phyloP scores from a whole-genome alignment of 805 yeast species.

The Metschnikowia koreensis region DNA sequence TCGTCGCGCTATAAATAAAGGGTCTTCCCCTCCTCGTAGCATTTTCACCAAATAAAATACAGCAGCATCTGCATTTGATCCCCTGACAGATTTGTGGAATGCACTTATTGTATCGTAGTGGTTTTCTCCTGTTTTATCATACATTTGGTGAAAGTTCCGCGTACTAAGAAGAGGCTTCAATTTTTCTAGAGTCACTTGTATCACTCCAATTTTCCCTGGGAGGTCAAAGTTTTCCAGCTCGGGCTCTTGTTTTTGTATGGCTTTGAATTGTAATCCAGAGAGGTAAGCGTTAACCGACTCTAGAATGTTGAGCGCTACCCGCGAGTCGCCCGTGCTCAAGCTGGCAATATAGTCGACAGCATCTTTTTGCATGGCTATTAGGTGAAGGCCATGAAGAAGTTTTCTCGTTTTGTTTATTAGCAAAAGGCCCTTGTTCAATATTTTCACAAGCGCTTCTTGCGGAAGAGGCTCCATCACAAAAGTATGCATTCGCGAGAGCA shows the following conservation, averaged over 20 bases:
- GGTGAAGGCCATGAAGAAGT: slow-evolving; percentile 46
- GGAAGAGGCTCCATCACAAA: slow-evolving; percentile 42
- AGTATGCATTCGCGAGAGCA: slow-evolving; percentile 44
- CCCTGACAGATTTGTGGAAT: slow-evolving; percentile 89
- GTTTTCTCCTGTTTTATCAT: slow-evolving; percentile 85
- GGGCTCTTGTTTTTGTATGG: slow-evolving; percentile 11
- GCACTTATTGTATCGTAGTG: slow-evolving; percentile 97
- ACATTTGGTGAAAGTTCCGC: slow-evolving; percentile 51
- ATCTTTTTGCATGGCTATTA: slow-evolving; percentile 52
- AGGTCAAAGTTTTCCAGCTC: slow-evolving; percentile 12
- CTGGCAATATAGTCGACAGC: slow-evolving; percentile 67
- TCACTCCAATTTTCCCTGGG: slow-evolving; percentile 25
- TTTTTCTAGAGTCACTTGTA: slow-evolving; percentile 38
- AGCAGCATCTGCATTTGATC: slow-evolving; percentile 87
- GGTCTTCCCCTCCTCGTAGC: slow-evolving; percentile 94
- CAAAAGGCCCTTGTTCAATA: slow-evolving; percentile 43
- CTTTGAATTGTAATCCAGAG: slow-evolving; percentile 27
- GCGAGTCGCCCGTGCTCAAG: slow-evolving; percentile 83
- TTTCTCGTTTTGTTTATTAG: slow-evolving; percentile 59
- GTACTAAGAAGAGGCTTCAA: slow-evolving; percentile 44
- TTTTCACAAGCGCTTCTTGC: slow-evolving; percentile 31
- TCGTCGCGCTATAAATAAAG: slow-evolving; percentile 81
- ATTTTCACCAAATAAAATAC: slow-evolving; percentile 81
- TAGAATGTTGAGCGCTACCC: slow-evolving; percentile 75
- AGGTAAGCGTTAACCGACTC: slow-evolving; percentile 68